Evolutionary conservation across 2,329 filamentous ascomycete species (phyloP), one percentile per base, ranked within the genome.

Genomic region (Chaetomium strumarium): DNA sequence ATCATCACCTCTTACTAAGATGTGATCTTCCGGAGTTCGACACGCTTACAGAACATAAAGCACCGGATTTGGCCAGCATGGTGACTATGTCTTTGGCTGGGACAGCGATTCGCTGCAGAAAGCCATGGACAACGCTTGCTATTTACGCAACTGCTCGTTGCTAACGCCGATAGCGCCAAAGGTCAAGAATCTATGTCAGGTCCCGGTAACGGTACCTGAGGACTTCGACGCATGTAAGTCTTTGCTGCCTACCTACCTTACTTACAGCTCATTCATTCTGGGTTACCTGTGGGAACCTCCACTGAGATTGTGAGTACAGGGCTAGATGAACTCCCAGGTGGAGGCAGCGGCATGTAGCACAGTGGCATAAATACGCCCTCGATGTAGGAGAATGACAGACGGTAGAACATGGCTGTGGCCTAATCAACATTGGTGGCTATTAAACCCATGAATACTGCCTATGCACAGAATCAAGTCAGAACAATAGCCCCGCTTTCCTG

Each of bases 11-110:
- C n/a, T n/a, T n/a, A n/a, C n/a, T n/a, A n/a, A n/a, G n/a, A 11
- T 31, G 40, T 19, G 16, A 20, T 2, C 4, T 19, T 5, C 9
- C 11, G 5, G 20, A 3, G 14, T 13, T 12, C 17, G 20, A 13
- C 9, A 20, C 12, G 38, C 38, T 40, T 12, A 40, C 16, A 24
- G 30, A 17, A 14, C 9, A 11, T 1, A 34, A 33, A 44, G 42
- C 42, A 44, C 42, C 42, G 42, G 42, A 8, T 44, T 33, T 14
- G 42, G 42, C n/a, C 42, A 44, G 14, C 42, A 44, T 11, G 42
- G 42, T 16, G 42, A 44, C 30, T 44, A 44, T n/a, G 42, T 44
- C 13, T 44, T 44, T 44, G 42, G 42, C 7, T 34, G 42, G 42
- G 29, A 44, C 5, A 29, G 42, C n/a, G 42, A 44, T 16, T 44